These are phyloP conservation scores for Tarenaya hassleriana DNA, from an alignment of 345 rosid species.

Conservation along the genomic window DNA sequence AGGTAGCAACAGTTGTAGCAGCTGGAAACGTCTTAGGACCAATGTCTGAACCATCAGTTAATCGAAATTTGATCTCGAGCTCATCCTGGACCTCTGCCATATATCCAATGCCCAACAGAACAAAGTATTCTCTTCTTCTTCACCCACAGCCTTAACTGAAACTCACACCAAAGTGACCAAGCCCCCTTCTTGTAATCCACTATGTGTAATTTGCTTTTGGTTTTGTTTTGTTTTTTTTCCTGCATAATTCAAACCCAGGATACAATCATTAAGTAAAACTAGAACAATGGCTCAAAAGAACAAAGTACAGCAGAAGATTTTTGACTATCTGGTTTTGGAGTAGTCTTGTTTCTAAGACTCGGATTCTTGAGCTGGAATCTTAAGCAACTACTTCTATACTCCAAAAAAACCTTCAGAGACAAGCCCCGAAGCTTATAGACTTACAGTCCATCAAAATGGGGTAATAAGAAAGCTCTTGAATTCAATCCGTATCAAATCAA, in stretches of 20 bases:
- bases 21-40: conserved; percentile 85
- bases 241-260: conserved; percentile 24
- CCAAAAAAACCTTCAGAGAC: too few species aligned
- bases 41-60: conserved; percentile 87
- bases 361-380: too few species aligned
- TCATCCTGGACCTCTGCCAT: conserved; percentile 83
- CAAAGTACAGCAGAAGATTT: too few species aligned
- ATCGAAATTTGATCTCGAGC: conserved; percentile 86
- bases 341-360: too few species aligned
- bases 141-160: too few species aligned
- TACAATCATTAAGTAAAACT: conserved; percentile 5
- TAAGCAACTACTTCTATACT: too few species aligned
- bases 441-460: too few species aligned
- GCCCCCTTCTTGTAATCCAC: conserved; percentile 7
- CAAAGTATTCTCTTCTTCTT: conserved; percentile 20
- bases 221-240: conserved; percentile 19
- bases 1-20: conserved; percentile 73
- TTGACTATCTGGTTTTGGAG: too few species aligned
- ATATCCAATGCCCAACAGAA: conserved; percentile 19
- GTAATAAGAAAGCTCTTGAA: too few species aligned
- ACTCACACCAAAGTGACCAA: conserved; percentile 18
- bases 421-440: too few species aligned
- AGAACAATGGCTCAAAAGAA: not conserved
- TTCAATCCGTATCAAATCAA: too few species aligned
- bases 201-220: conserved; percentile 19